Base-by-base conservation (phyloP, 2,329 filamentous ascomycete genomes). In the Teratosphaeria pseudoeucalypti region DNA sequence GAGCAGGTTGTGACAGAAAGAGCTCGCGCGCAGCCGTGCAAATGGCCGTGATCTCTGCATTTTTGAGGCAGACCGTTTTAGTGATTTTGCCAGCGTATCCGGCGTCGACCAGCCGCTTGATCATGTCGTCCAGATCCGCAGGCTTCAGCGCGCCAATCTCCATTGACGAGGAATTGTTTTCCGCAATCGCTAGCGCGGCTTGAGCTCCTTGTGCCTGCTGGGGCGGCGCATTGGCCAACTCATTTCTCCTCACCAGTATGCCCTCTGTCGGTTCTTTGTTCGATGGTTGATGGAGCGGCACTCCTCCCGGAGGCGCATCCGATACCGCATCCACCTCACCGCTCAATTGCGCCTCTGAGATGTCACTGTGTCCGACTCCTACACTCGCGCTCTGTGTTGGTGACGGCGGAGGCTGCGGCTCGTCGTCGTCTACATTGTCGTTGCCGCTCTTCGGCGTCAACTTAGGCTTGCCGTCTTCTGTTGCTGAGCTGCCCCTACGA, bases 31-130 rank as follows among this genome's bases (percentile, higher is more conserved):
- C 92, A 59, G 90, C 89, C 63, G 88, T 85, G 74, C 94, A 99
- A 64, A 99, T 92, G 61, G 92, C 91, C 54, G 87, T 88, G 64
- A 99, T 97, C 74, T 99, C 94, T 47, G 94, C 94, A 72, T 99
- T 97, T 79, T 96, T 96, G 62, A 99, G 80, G 68, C 92, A 96
- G 27, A 97, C 92, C 26, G 91, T 90, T 80, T 99, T 99, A 63
- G 94, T 97, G 67, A 96, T 90, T 75, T 99, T 99, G 65, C 91
- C 91, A 53, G 91, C 89, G 72, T 99, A 99, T 12, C 89, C 94
- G 10, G 94, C 92, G 74, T 99, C 94, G 58, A 99, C 79, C 52
- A 99, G 82, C 52, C 94, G 86, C 69, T 92, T 91, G 72, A 99
- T 99, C 81, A 95, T 96, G 71, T 99, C 94, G 71, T 99, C 94